Base-by-base conservation (phyloP, 805 yeast species). In the Metschnikowia shivogae region DNA sequence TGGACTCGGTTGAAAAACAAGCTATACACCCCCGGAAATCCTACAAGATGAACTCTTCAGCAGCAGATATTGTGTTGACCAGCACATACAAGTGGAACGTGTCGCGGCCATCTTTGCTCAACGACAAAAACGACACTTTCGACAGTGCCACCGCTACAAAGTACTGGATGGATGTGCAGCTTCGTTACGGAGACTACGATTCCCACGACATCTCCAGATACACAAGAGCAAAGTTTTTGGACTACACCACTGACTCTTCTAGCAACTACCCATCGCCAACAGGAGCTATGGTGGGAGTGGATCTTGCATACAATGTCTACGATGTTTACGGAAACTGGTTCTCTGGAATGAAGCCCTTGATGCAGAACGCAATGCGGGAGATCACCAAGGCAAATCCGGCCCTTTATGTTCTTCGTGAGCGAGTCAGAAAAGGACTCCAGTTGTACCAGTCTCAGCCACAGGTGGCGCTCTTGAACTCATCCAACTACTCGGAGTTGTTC, bases 301-400 rank as follows among this genome's bases (percentile, higher is more conserved):
- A 93, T 65, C 71, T 93, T 53, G 96, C 98, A 0, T 93, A 93
- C 62, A 93, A 93, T 63, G 87, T 89, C 84, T 90, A 86, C 61
- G 97, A 89, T 64, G 90, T 96, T 0, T 93, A 89, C 64, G 99
- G 99, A 28, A 89, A 88, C 57, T 93, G 99, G 99, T 86, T 93
- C 68, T 92, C 95, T 2, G 98, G 98, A 1, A 68, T 92, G 65
- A 93, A 93, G 63, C 89, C 89, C 3, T 71, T 93, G 57, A 72
- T 93, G 70, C 95, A 87, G 59, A 88, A 84, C 58, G 95, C 97
- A 11, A 83, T 93, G 96, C 77, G 81, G 51, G 92, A 93, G 31
- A 86, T 93, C 37, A 86, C 90, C 96, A 89, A 88, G 59, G 85
- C 93, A 1, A 93, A 92, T 58, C 97, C 99, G 0, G 95, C 98